phyloP scores from a whole-genome alignment of 352 stramenopile genomes.

The Globisporangium abappressorium region DNA sequence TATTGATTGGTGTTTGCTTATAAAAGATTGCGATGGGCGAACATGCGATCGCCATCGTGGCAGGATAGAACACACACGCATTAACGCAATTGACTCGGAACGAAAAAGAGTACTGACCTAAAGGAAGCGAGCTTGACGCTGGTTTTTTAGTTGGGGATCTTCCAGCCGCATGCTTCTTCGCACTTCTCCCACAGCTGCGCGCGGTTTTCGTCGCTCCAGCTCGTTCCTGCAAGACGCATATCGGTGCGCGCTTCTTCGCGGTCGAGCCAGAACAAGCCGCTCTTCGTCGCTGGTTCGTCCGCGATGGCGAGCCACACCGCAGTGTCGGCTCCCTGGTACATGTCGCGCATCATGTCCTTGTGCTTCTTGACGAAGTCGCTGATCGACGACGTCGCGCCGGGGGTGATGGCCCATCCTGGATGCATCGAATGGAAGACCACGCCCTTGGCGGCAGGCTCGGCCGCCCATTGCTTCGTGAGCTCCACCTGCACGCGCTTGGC shows the following conservation, averaged over 20 bases:
- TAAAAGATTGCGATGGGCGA: not conserved
- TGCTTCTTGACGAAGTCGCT: slow-evolving; percentile 38
- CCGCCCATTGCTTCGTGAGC: slow-evolving; percentile 42
- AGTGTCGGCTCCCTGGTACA: slow-evolving; percentile 41
- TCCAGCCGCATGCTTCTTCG: slow-evolving; percentile 32
- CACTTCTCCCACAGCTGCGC: slow-evolving; percentile 34
- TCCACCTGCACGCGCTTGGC: slow-evolving; percentile 53
- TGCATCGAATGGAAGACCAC: slow-evolving; percentile 56
- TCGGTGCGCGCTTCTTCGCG: slow-evolving; percentile 37
- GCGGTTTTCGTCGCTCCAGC: slow-evolving; percentile 37
- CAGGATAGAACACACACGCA: not conserved
- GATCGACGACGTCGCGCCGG: slow-evolving; percentile 33
- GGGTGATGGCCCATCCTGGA: slow-evolving; percentile 45
- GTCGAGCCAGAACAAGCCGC: slow-evolving; percentile 50
- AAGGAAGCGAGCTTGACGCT: not conserved
- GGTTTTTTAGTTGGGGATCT: not conserved
- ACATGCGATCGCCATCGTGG: not conserved
- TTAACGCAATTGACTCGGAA: not conserved
- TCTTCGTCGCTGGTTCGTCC: slow-evolving; percentile 29
- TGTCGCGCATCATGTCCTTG: slow-evolving; percentile 44
- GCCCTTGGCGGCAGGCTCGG: slow-evolving; percentile 24
- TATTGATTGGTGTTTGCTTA: not conserved
- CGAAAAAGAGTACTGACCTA: not conserved
- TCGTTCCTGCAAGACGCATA: slow-evolving; percentile 39
- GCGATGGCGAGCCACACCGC: slow-evolving; percentile 49